Evolutionary conservation across 768 basidiomycete species (phyloP).

Genomic region (Leccinum uliginosum): DNA sequence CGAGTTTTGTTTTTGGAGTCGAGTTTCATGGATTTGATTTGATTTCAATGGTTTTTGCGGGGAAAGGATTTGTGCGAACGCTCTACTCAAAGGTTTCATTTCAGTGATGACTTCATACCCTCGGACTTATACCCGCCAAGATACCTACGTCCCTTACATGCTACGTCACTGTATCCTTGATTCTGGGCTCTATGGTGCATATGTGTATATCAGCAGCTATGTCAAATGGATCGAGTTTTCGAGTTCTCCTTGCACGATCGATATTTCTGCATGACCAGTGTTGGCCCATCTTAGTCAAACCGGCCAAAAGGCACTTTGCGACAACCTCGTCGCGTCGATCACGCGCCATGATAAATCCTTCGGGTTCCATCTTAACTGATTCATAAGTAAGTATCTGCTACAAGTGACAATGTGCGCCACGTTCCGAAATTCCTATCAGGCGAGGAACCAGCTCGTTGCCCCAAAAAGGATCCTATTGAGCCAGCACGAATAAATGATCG

Average conservation of each 20-base stretch:
- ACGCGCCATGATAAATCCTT: background rate
- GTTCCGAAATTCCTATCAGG: background rate
- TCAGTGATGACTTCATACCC: no score
- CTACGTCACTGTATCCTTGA: no score
- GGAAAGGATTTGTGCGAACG: no score
- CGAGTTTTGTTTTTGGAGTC: background rate
- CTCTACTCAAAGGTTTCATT: no score
- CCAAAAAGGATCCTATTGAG: background rate
- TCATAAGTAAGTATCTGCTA: background rate
- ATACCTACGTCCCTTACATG: no score
- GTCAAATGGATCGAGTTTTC: background rate
- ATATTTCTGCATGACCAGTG: background rate
- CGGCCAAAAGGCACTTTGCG: background rate
- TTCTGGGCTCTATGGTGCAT: background rate
- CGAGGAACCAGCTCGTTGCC: background rate
- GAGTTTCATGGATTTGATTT: background rate
- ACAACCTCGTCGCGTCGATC: background rate
- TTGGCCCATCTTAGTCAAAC: background rate
- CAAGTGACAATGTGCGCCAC: background rate
- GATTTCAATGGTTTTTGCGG: no score
- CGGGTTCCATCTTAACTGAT: no score
- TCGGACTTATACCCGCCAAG: no score
- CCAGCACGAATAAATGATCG: background rate
- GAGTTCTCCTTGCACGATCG: background rate
- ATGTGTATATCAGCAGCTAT: background rate